Evolutionary conservation across 352 stramenopile species (phyloP).

Genomic region (Pythium rhizo-oryzae): DNA sequence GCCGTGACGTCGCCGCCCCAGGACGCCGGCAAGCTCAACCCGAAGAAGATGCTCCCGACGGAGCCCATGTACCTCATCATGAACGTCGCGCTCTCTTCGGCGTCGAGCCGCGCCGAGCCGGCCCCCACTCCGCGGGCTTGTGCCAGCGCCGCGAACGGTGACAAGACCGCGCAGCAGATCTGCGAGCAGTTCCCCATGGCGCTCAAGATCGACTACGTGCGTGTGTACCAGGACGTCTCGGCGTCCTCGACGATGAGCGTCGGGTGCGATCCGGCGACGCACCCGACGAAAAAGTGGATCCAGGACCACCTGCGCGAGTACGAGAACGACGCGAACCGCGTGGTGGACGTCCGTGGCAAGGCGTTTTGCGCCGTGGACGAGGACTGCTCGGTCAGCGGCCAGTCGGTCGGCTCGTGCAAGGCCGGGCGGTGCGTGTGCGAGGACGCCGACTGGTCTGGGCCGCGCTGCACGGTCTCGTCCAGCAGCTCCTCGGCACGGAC

Average conservation of each 20-base stretch:
- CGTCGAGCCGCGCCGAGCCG: slow-evolving; percentile 39
- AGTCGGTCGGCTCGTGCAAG: slow-evolving; percentile 6
- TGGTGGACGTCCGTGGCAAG: slow-evolving; percentile 48
- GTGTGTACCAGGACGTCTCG: slow-evolving; percentile 64
- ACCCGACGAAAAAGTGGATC: slow-evolving; percentile 79
- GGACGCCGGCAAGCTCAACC: slow-evolving; percentile 44
- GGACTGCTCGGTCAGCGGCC: slow-evolving; percentile 51
- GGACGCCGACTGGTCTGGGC: slow-evolving; percentile 3
- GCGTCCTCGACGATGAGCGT: slow-evolving; percentile 32
- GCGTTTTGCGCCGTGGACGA: slow-evolving; percentile 56
- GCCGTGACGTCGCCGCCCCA: slow-evolving; percentile 48
- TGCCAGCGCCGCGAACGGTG: slow-evolving; percentile 28
- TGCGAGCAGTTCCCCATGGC: slow-evolving; percentile 64
- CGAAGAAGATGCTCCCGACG: slow-evolving; percentile 56
- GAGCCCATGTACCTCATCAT: slow-evolving; percentile 75
- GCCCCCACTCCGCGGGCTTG: slow-evolving; percentile 34
- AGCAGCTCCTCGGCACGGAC: neutral
- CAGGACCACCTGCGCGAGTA: slow-evolving; percentile 72
- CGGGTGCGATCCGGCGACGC: slow-evolving; percentile 57
- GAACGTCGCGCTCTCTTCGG: slow-evolving; percentile 55
- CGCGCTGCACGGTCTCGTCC: slow-evolving; percentile 12
- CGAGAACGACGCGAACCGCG: slow-evolving; percentile 58
- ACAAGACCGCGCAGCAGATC: slow-evolving; percentile 56
- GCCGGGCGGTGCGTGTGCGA: slow-evolving; percentile 14
- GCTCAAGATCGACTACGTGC: slow-evolving; percentile 77